Percentiles rank a stretch among this genome's conserved stretches.
Conservation (phyloP, 1,139 yeast genomes). For the Saccharomycopsis crataegensis region DNA sequence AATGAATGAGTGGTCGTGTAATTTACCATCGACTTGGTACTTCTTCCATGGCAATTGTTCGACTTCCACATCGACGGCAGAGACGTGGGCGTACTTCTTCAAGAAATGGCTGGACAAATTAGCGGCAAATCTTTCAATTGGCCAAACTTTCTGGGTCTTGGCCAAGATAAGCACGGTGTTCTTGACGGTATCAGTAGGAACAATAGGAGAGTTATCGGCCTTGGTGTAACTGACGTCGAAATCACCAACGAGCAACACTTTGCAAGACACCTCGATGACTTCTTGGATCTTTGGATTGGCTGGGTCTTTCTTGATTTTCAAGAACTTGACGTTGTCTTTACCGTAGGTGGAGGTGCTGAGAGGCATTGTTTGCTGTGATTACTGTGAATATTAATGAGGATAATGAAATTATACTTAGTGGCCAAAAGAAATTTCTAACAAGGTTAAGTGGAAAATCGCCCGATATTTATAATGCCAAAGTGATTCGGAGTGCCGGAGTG, state of each 20-base stretch:
- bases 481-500: too few relatives aligned
- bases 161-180: conserved; percentile 82
- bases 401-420: neutral
- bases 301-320: conserved; percentile 76
- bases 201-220: conserved; percentile 83
- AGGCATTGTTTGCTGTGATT: too few relatives aligned
- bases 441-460: too few relatives aligned
- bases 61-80: conserved; percentile 60
- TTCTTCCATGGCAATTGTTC: conserved; percentile 75
- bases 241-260: conserved; percentile 65
- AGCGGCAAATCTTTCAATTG: conserved; percentile 85
- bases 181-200: conserved; percentile 91
- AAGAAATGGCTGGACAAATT: conserved; percentile 77
- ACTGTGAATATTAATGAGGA: too few relatives aligned
- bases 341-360: conserved; percentile 63
- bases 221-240: conserved; percentile 75
- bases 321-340: conserved; percentile 83
- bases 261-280: conserved; percentile 77
- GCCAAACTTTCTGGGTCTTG: conserved; percentile 75
- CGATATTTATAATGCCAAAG: too few relatives aligned
- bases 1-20: conserved; percentile 75
- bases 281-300: conserved; percentile 65
- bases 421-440: too few relatives aligned
- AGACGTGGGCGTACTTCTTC: conserved; percentile 65
- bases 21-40: conserved; percentile 62